These are phyloP conservation scores for Guillardia theta DNA, from an alignment of 78 protist genomes.

Conservation along the genomic window DNA sequence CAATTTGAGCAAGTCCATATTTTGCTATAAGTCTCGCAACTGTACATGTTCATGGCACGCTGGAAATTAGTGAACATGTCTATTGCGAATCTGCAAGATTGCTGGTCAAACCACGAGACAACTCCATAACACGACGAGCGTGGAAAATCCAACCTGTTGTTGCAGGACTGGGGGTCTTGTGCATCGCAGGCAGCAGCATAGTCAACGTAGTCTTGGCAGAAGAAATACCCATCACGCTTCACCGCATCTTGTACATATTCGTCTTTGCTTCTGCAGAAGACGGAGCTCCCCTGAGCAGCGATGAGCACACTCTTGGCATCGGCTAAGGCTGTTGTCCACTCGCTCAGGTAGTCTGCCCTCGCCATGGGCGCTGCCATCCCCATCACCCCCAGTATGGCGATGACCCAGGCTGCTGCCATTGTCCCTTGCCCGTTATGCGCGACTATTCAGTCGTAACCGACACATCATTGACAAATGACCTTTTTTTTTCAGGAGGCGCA, in stretches of 20 bases:
- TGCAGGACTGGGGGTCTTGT: not conserved
- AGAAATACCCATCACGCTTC: not conserved
- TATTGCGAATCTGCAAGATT: not conserved
- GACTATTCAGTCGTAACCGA: no score
- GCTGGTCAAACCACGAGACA: not conserved
- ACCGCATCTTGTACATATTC: not conserved
- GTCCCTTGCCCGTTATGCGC: no score
- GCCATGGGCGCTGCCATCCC: no score
- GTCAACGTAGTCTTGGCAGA: slow-evolving; percentile 5
- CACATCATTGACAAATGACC: no score
- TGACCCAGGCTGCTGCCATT: no score
- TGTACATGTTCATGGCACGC: not conserved
- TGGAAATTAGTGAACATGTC: not conserved
- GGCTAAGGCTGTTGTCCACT: no score
- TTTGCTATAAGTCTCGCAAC: not conserved
- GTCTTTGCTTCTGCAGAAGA: no score
- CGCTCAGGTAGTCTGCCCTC: no score
- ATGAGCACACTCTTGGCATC: no score
- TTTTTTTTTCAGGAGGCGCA: no score
- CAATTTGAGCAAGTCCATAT: not conserved
- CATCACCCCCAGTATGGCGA: no score
- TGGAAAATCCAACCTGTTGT: not conserved
- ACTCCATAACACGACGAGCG: not conserved
- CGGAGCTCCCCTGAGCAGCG: no score
- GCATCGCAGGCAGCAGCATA: not conserved